These are phyloP conservation scores for Plantago lanceolata DNA, from an alignment of 305 asterid species.

Conservation along the genomic window DNA sequence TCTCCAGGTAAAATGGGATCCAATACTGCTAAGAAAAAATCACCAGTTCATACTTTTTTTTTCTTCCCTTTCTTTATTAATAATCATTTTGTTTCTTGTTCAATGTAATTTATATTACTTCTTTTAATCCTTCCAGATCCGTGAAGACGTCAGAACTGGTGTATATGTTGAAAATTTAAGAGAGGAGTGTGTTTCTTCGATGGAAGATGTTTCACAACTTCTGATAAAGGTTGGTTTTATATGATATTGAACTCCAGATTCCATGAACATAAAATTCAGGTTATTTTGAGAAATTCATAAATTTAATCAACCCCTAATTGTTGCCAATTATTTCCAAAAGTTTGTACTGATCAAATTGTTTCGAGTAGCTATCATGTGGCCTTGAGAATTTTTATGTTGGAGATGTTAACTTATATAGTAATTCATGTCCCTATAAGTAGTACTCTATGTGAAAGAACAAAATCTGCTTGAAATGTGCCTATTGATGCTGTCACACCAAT, in stretches of 20 bases:
- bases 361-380: background rate
- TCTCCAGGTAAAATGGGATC: constrained; percentile 61
- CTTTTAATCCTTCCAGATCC: constrained; percentile 48
- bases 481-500: background rate
- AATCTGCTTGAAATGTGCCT: background rate
- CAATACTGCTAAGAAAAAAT: constrained; percentile 1
- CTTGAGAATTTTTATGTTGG: background rate
- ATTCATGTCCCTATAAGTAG: too few relatives aligned
- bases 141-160: constrained; percentile 91
- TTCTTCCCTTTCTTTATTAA: background rate
- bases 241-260: constrained; percentile 15
- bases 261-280: constrained; percentile 11
- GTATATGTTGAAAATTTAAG: constrained; percentile 91
- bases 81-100: too few relatives aligned
- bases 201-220: constrained; percentile 84
- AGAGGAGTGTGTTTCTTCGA: constrained; percentile 82
- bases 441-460: too few relatives aligned
- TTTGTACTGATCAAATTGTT: constrained; percentile 18
- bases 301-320: constrained; percentile 17
- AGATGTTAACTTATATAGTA: background rate
- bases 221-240: constrained; percentile 62
- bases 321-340: constrained; percentile 8
- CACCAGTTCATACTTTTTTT: background rate
- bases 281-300: constrained; percentile 2
- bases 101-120: background rate